Base-by-base conservation (phyloP, 768 basidiomycete genomes). In the Melanogaster broomeanus region DNA sequence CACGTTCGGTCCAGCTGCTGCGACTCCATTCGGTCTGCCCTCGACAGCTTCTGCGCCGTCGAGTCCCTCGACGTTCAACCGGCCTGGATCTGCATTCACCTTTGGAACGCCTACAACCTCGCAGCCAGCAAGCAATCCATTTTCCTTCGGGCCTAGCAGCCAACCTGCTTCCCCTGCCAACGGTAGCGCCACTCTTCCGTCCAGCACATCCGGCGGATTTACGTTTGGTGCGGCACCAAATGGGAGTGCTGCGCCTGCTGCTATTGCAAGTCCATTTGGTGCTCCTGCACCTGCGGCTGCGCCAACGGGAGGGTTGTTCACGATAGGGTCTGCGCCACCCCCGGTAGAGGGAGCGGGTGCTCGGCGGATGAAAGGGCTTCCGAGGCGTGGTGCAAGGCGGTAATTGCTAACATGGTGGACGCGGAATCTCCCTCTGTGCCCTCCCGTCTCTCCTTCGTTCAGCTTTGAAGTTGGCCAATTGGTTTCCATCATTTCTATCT, bases 91-190 rank as follows among this genome's bases (percentile, higher is more conserved):
- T 0, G 63, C 73, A 1, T 84, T 84, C 58, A 43, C 72, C 21
- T 84, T 84, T 60, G 76, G 73, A 18, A 55, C 72, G 19, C 62
- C 77, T 7, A 50, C 76, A 4, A 58, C 75, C 30, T 59, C 78
- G 15, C 73, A 63, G 52, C 66, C 50, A 62, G 57, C 45, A 28
- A 61, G 70, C n/a, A 45, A 8, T 22, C 51, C 74, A 2, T 85
- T 85, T 56, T 42, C 70, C 9, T 86, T 85, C 60, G 82, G 78
- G 19, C 15, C 58, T 30, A 72, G 78, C 33, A 78, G 75, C 58
- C 83, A 83, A 57, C 83, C 84, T 45, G 77, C 75, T 35, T 86
- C 84, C 10, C 84, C 84, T 24, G 82, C 78, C 40, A 68, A 69
- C 48, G 68, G 67, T 16, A 69, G 57, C 22, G 62, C 64, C n/a